Base-by-base conservation (phyloP, 2,329 filamentous ascomycete genomes). In the Lecanicillium sp. region DNA sequence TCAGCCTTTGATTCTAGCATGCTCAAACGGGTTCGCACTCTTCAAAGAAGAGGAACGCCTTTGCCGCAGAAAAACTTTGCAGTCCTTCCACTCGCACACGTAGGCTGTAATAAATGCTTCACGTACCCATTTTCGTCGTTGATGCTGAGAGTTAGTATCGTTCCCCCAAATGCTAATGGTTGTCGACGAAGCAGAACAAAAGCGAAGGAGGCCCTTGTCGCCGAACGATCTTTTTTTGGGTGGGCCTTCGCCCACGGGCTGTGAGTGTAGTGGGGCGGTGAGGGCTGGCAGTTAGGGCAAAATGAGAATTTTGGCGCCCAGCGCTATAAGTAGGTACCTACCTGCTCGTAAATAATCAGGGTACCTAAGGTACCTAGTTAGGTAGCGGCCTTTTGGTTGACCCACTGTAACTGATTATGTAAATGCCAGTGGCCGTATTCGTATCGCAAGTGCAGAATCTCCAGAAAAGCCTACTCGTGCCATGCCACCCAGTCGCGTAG, bases 1-100 rank as follows among this genome's bases (percentile, higher is more conserved):
- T 81, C 74, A 81, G 77, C 76, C 73, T 71, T 68, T 70, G 62
- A 59, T 62, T 71, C 68, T 65, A 65, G 72, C 72, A 81, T 81
- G 77, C 78, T 81, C 77, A 73, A 59, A 56, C 56, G 58, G 54
- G 49, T 49, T 51, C 46, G 42, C 46, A 44, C 36, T 46, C 49
- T 52, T 44, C 39, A 44, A 40, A 29, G 20, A 44, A 45, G 46
- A 52, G 38, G 39, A 40, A 32, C 27, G 15, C 39, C 39, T 33
- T 34, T 34, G 29, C 22, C 41, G 41, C 44, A 46, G 41, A 37
- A 40, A 41, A 34, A 29, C 31, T 19, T 33, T 22, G 25, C 17
- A 22, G 30, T 43, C 47, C 53, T 56, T 60, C 68, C 68, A 72
- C 68, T 72, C 66, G 68, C 68, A 72, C 60, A 71, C 68, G 59